phyloP scores from a whole-genome alignment of 2,329 filamentous ascomycete genomes.

The Aspergillus sp. region DNA sequence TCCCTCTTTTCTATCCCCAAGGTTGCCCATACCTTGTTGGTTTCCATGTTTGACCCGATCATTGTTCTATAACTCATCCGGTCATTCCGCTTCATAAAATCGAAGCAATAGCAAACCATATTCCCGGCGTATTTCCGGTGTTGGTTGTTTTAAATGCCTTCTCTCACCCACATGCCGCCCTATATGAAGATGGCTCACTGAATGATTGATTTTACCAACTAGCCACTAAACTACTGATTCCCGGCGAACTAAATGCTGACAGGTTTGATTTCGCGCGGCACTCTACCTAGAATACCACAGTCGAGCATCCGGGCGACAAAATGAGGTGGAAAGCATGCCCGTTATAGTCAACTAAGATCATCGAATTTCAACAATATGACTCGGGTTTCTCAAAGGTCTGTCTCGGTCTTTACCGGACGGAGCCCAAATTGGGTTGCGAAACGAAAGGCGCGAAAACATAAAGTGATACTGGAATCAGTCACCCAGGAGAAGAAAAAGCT shows the following conservation, averaged over 20 bases:
- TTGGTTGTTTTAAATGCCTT: background rate
- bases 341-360: conserved; percentile 21
- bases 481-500: conserved; percentile 62
- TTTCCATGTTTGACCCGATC: background rate
- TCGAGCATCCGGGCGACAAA: conserved; percentile 17
- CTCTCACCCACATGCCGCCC: background rate
- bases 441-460: conserved; percentile 48
- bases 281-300: background rate
- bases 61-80: background rate
- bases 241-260: background rate
- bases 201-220: background rate
- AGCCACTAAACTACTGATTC: background rate
- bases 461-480: conserved; percentile 59
- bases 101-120: background rate
- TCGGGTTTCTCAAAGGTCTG: conserved; percentile 35
- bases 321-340: conserved; percentile 19
- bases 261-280: background rate
- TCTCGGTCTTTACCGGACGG: conserved; percentile 34
- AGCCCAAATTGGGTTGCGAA: conserved; percentile 33
- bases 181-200: background rate
- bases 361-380: conserved; percentile 32
- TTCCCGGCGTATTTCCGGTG: background rate
- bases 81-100: background rate
- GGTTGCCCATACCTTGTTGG: background rate
- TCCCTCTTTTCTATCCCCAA: conserved; percentile 3